phyloP scores from a whole-genome alignment of 1,139 yeast genomes.

The Suhomyces maxii region DNA sequence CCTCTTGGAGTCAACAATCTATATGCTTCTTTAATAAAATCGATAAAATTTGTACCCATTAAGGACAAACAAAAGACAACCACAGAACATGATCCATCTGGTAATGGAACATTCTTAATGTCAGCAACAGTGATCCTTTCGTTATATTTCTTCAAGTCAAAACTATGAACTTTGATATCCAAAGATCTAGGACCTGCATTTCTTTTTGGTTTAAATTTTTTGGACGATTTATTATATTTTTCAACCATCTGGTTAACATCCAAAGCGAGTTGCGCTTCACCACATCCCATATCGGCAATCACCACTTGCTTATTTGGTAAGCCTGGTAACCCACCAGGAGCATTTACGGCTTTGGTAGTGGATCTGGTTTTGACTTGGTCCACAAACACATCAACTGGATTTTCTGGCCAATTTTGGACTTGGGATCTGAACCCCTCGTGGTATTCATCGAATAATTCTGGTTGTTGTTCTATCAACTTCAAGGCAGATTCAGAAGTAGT shows the following conservation, averaged over 20 bases:
- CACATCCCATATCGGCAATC: slow-evolving; percentile 98
- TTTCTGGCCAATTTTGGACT: slow-evolving; percentile 96
- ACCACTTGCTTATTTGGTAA: slow-evolving; percentile 54
- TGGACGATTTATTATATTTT: slow-evolving; percentile 29
- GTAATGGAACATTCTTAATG: slow-evolving; percentile 83
- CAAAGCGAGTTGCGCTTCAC: slow-evolving; percentile 84
- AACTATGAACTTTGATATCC: slow-evolving; percentile 74
- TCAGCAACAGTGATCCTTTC: slow-evolving; percentile 94
- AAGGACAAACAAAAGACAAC: slow-evolving; percentile 90
- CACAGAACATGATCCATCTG: slow-evolving; percentile 73
- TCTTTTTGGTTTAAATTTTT: slow-evolving; percentile 28
- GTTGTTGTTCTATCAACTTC: slow-evolving; percentile 72
- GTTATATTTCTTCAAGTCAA: slow-evolving; percentile 85
- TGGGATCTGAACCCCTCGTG: slow-evolving; percentile 95
- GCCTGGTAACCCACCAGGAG: slow-evolving; percentile 95
- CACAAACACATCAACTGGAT: slow-evolving; percentile 89
- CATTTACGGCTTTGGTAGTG: slow-evolving; percentile 68
- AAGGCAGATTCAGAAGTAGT: slow-evolving; percentile 77
- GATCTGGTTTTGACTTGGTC: slow-evolving; percentile 62
- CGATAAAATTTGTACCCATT: slow-evolving; percentile 96
- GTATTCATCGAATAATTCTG: slow-evolving; percentile 87
- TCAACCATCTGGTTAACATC: slow-evolving; percentile 57
- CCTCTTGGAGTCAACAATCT: slow-evolving; percentile 88
- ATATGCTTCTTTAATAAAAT: slow-evolving; percentile 86
- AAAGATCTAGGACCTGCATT: slow-evolving; percentile 29